Percentiles rank a stretch among this genome's conserved stretches.
phyloP scores from a whole-genome alignment of 2,329 filamentous ascomycete species.

The Neofusicoccum sp. region DNA sequence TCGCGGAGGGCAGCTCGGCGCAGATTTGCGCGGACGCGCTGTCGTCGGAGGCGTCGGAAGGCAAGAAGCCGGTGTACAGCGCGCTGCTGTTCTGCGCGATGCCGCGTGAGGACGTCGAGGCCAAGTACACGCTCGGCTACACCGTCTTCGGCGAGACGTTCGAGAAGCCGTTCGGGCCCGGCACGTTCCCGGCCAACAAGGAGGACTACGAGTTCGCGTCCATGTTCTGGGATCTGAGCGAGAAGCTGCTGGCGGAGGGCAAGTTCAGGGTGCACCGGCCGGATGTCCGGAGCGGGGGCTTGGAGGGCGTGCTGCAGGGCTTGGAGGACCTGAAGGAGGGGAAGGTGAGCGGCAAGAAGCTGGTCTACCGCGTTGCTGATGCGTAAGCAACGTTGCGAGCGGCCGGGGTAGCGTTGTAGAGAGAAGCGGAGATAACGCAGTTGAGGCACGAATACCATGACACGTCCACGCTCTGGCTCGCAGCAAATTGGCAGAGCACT shows the following conservation, averaged over 20 bases:
- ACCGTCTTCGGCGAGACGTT: constrained; percentile 47
- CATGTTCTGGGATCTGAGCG: constrained; percentile 31
- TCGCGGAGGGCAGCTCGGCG: constrained; percentile 43
- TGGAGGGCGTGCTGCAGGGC: constrained; percentile 36
- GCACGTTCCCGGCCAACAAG: constrained; percentile 24
- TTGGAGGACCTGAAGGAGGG: constrained; percentile 36
- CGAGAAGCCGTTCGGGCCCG: constrained; percentile 21
- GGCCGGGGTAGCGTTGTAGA: neutral
- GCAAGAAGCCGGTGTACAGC: constrained; percentile 38
- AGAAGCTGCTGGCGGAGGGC: constrained; percentile 31
- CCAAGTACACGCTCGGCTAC: constrained; percentile 46
- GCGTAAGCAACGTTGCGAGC: neutral
- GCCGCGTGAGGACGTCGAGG: constrained; percentile 48
- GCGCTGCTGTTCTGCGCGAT: constrained; percentile 46
- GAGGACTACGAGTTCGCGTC: constrained; percentile 34
- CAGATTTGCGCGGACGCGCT: constrained; percentile 47
- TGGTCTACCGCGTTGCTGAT: constrained; percentile 33
- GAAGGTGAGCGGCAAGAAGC: constrained; percentile 39
- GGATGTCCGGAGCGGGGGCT: constrained; percentile 31
- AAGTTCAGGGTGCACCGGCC: constrained; percentile 38
- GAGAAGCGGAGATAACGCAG: neutral
- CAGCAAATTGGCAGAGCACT: no score
- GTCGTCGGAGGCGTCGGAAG: constrained; percentile 24
- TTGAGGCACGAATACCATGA: neutral
- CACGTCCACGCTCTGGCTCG: no score